Conservation (phyloP, 306 rosid species). For the Cucurbita moschata region DNA sequence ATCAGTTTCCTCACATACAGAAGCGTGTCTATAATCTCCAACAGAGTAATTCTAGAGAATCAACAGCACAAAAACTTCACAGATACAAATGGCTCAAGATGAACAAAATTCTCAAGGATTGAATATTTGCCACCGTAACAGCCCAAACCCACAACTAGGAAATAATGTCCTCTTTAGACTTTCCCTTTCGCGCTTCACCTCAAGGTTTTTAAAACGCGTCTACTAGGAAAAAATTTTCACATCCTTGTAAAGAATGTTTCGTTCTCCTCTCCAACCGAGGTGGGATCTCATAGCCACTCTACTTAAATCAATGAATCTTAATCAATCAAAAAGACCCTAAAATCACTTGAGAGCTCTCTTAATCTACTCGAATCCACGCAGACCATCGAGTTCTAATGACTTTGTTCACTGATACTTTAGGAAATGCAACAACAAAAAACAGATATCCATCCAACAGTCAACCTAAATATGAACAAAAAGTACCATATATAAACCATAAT, state of each 20-base stretch:
- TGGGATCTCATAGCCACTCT: background rate
- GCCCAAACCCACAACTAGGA: too few species aligned
- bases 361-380: background rate
- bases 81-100: background rate
- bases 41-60: background rate
- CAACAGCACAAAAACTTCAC: background rate
- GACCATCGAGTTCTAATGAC: background rate
- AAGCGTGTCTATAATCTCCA: background rate
- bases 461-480: background rate
- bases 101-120: background rate
- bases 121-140: background rate
- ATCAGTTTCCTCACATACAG: background rate
- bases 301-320: background rate
- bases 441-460: background rate
- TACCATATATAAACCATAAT: background rate
- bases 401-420: background rate
- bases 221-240: too few species aligned
- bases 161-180: too few species aligned
- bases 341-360: background rate
- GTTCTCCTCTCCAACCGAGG: too few species aligned
- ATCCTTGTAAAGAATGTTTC: too few species aligned
- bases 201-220: too few species aligned
- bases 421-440: background rate
- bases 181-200: too few species aligned
- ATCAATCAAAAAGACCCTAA: background rate